Evolutionary conservation across 116 monocot species (phyloP), one percentile per base, ranked within the genome.

Genomic region (Dioscorea cayenensis): DNA sequence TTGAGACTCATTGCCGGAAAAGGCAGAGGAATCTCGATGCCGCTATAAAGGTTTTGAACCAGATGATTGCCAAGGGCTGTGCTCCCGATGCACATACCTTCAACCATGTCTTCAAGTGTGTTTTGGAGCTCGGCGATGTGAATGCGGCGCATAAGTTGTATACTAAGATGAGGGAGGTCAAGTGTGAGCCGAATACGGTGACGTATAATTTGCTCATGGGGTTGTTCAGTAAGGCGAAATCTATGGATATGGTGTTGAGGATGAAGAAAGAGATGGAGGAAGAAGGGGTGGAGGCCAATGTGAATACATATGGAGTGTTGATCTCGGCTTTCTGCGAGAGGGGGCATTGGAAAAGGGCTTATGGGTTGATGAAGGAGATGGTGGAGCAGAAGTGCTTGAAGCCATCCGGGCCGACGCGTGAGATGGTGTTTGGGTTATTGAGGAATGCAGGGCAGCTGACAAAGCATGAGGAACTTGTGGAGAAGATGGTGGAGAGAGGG

Each of bases 231-330:
- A 76, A 84, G 63, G 81, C 76, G 52, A 84, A 89, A 82, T 90
- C 90, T 13, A 87, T 83, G 60, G 94, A 97, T 52, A 90, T 90
- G 88, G 81, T 97, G 68, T 38, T 97, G 60, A 83, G 77, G 85
- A 77, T 97, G 77, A 93, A 86, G 84, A 89, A 72, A 72, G 89
- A 90, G 76, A 97, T 97, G 97, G 97, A 90, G 29, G 78, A 75
- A 63, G 85, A 89, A 43, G 88, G 83, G 10, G 81, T 88, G 36
- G 97, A 93, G 77, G 83, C 87, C 21, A 99, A 93, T 64, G 89
- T 85, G 29, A 90, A 99, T 71, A 95, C 92, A 2, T 96, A 88
- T 50, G 66, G 73, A 29, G 84, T 82, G 49, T 71, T 92, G 36
- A 79, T 92, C 3, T 77, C 82, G 13, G 77, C 82, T 18, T 93